Base-by-base conservation (phyloP, 1,139 yeast species). In the Arxiozyma telluris region DNA sequence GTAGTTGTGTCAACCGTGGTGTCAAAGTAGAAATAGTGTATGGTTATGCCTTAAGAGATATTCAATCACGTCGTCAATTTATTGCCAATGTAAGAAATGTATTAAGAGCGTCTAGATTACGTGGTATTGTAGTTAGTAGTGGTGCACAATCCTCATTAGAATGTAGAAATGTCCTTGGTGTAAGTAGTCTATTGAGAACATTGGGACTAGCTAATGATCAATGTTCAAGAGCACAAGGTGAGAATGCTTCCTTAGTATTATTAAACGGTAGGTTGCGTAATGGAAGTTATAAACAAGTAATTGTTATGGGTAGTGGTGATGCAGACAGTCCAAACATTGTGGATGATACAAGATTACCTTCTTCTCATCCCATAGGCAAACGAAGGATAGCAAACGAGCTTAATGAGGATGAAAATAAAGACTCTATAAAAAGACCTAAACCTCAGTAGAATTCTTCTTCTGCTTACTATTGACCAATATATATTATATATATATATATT, bases 1-100 rank as follows among this genome's bases (percentile, higher is more conserved):
- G 96, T 45, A 82, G 89, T 49, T 97, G 95, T 1, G 77, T 87
- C 20, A 85, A 84, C 21, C 56, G 68, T 20, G 98, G 98, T 1
- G 79, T 90, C 49, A 82, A 82, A 60, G 80, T 93, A 60, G 98
- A 93, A 67, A 77, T 93, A 17, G 77, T 82, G 54, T 93, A 93
- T 68, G 73, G 81, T 18, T 74, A 81, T 48, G 72, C 84, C 41
- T 71, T 78, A 7, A 70, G 77, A 5, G 77, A 76, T 48, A 71
- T 67, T 12, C 61, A 68, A 44, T 68, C 74, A 41, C 74, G 91
- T 54, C 75, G 80, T 54, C 80, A 80, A 53, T 80, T 85, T 61
- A 82, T 91, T 50, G 76, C 83, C 50, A 91, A 89, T 64, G 81
- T 84, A 1, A 76, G 87, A 51, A 84, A 87, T 63, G 76, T 93